Base-by-base conservation (phyloP, 805 yeast species). In the Saccharomyces mikatae region DNA sequence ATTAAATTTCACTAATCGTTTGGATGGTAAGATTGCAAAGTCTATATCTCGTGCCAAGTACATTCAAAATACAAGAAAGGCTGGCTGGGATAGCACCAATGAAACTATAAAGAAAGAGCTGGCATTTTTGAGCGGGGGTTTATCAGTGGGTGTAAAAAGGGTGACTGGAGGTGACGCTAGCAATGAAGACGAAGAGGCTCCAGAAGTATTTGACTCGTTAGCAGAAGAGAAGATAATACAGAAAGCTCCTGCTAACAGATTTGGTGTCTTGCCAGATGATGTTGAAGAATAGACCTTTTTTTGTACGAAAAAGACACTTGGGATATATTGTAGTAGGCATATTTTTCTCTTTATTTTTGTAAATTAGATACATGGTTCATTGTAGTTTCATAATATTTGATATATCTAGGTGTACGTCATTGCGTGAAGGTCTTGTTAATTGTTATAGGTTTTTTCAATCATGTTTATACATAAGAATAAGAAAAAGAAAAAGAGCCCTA, bases 31-130 rank as follows among this genome's bases (percentile, higher is more conserved):
- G 65, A 84, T 86, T 46, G 80, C 80, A 58, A 82, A 80, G 60
- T 82, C 89, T 59, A 79, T 83, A 28, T 76, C 77, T 49, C 78
- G 89, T 63, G 84, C 88, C 24, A 83, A 76, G 61, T 79, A 74
- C 60, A 82, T 86, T 29, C 85, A 81, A 61, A 72, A 68, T 22
- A 75, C 85, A 10, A 76, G 94, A 68, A 86, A 84, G 66, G 72
- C 87, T 0, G 84, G 81, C 14, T 86, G 92, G 94, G 90, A 85
- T 50, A 72, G 76, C 47, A 83, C 84, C 53, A 86, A 85, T 64
- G 73, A 78, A 55, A 67, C 69, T 30, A 77, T 82, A 10, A 76
- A 66, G 54, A 67, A 69, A 52, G 69, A 67, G 47, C 50, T 61
- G 46, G 49, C 59, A 31, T 17, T 36, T 36, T 36, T 36, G 22